Base-by-base conservation (phyloP, 306 rosid species). In the Lagenaria siceraria region DNA sequence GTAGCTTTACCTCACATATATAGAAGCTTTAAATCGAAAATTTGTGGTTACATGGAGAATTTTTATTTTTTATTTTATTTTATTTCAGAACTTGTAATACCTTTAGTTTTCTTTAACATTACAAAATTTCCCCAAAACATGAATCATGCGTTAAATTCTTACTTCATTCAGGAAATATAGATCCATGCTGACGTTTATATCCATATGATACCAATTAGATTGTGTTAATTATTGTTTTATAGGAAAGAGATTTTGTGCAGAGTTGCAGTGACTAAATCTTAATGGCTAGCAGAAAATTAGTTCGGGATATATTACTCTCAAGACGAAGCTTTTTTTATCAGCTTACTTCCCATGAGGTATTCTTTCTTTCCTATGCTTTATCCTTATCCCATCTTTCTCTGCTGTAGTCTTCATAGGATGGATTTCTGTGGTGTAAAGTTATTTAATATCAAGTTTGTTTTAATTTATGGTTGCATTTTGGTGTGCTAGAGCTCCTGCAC, bases 271-370 rank as follows among this genome's bases (percentile, higher is more conserved):
- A 35, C 24, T 65, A 4, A 19, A 35, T 65, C 68, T 75, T 77
- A 29, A 86, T 88, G 98, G 87, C 95, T 1, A 65, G 86, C 36
- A 78, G 87, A 80, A 93, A 90, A 86, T 87, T 90, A 52, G 83
- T 93, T 81, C 93, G 95, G n/a, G 97, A 90, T 82, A 82, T 90
- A 31, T 74, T 87, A 49, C 85, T 90, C 54, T 85, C 90, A 60
- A 83, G 82, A 21, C 86, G 73, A 77, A 80, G 87, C 36, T 78
- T 82, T 53, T 60, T 87, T 79, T 82, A 78, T 87, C 92, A 75
- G 58, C 82, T 76, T 10, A 62, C 81, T 25, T 75, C 83, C 46
- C 89, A 68, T 9, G 86, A 81, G 90, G 96, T 90, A 80, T 52
- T 35, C 18, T 8, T 65, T 36, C 51, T 65, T 36, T 12, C 25